phyloP scores from a whole-genome alignment of 805 yeast species.

The Clavispora carvajalis region DNA sequence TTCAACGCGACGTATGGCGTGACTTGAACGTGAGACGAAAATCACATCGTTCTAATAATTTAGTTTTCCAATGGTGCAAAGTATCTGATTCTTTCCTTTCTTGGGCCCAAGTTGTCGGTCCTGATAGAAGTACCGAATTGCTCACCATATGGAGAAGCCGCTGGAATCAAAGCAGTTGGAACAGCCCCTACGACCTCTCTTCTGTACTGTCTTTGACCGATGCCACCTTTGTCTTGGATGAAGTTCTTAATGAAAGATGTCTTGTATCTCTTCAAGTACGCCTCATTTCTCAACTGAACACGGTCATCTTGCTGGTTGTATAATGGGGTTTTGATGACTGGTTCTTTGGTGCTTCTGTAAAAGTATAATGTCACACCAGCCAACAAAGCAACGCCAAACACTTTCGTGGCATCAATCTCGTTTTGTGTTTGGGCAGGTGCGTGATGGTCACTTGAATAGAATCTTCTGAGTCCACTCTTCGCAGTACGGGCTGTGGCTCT shows the following conservation, averaged over 20 bases:
- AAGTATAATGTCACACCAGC: conserved; percentile 29
- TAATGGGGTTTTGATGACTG: conserved; percentile 33
- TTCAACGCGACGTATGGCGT: not conserved
- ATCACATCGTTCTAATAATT: not conserved
- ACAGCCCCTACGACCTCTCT: conserved; percentile 26
- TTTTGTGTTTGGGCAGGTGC: conserved; percentile 14
- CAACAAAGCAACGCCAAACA: conserved; percentile 37
- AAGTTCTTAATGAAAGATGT: conserved; percentile 37
- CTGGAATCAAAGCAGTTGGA: conserved; percentile 31
- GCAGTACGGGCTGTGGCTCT: conserved; percentile 15
- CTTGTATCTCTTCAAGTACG: conserved; percentile 34
- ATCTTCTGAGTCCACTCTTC: conserved; percentile 10
- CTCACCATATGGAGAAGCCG: conserved; percentile 36
- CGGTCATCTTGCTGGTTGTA: conserved; percentile 31
- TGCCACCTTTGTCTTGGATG: conserved; percentile 42
- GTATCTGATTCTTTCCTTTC: conserved; percentile 36
- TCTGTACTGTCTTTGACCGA: conserved; percentile 39
- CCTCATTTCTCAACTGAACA: conserved; percentile 30
- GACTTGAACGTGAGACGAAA: not conserved
- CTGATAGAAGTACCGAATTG: conserved; percentile 43
- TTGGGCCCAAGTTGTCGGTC: conserved; percentile 39
- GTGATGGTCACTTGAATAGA: conserved; percentile 12
- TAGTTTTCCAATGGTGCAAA: conserved; percentile 33
- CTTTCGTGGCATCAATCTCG: conserved; percentile 37
- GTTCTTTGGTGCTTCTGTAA: conserved; percentile 21